phyloP scores from a whole-genome alignment of 108 stramenopile species.

The Fragilariopsis cylindrus region DNA sequence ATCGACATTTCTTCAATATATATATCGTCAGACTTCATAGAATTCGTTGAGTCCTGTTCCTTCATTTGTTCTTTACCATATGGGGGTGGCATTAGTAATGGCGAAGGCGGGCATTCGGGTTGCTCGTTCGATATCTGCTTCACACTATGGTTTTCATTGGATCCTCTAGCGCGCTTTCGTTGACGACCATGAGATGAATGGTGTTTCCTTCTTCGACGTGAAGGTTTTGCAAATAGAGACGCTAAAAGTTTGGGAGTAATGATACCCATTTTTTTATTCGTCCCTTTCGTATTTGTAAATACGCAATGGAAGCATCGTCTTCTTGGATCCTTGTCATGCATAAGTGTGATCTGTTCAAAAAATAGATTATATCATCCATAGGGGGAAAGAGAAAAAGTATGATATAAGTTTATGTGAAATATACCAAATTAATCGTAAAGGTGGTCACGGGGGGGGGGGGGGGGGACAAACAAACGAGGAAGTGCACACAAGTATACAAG shows the following conservation, averaged over 20 bases:
- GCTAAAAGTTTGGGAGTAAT: constrained; percentile 67
- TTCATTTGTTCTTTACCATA: too few species aligned
- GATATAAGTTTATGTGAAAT: background rate
- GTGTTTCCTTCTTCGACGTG: constrained; percentile 10
- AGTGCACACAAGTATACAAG: background rate
- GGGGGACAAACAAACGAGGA: background rate
- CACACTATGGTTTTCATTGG: background rate
- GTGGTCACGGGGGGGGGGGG: too few species aligned
- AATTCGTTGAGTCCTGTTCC: too few species aligned
- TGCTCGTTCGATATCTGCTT: constrained; percentile 5
- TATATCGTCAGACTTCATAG: too few species aligned
- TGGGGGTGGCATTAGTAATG: constrained; percentile 9
- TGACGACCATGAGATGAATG: background rate
- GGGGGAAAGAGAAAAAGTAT: background rate
- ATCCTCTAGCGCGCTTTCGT: constrained; percentile 14
- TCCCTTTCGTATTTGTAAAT: constrained; percentile 65
- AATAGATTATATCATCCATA: background rate
- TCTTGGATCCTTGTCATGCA: constrained; percentile 65
- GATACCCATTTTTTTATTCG: constrained; percentile 57
- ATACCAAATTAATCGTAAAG: background rate
- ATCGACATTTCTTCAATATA: too few species aligned
- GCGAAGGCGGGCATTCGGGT: background rate
- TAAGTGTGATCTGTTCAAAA: constrained; percentile 52
- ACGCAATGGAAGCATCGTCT: constrained; percentile 81
- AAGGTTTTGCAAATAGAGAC: constrained; percentile 37